A percentile compares a stretch with the other conserved stretches of the same genome.
Evolutionary conservation across 768 basidiomycete species (phyloP).

Genomic region (Rubroboletus satanas): DNA sequence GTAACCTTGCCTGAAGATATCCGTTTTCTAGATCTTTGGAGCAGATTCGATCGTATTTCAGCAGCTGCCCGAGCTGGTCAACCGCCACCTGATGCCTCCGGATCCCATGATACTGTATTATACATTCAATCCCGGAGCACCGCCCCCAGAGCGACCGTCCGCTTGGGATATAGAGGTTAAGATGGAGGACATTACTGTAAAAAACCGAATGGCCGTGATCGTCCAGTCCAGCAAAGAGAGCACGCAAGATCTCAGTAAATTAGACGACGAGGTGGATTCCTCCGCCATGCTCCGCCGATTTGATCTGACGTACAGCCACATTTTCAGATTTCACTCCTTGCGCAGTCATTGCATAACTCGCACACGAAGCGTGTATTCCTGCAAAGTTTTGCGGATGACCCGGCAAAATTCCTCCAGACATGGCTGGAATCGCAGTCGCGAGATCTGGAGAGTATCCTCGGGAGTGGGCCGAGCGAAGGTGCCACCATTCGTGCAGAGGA

Average conservation of each 20-base stretch:
- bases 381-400: conserved; percentile 73
- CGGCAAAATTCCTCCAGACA: conserved; percentile 77
- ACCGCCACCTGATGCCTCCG: conserved; percentile 70
- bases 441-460: conserved; percentile 86
- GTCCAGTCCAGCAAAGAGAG: conserved; percentile 69
- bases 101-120: conserved; percentile 84
- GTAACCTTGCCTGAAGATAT: neutral
- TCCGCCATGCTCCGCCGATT: neutral
- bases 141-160: conserved; percentile 64
- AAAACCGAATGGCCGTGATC: conserved; percentile 72
- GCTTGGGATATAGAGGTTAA: conserved; percentile 90
- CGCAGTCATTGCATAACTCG: conserved; percentile 83
- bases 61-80: conserved; percentile 79
- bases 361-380: conserved; percentile 86
- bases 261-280: conserved; percentile 82
- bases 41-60: conserved; percentile 70
- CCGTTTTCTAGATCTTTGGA: conserved; percentile 56
- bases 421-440: conserved; percentile 92
- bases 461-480: conserved; percentile 79
- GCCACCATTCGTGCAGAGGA: conserved; percentile 84
- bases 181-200: conserved; percentile 73
- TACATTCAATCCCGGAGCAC: conserved; percentile 55
- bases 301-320: conserved; percentile 18
- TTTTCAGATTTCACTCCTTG: conserved; percentile 70
- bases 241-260: conserved; percentile 56